phyloP scores from a whole-genome alignment of 768 basidiomycete species.

The Suillus hirtellus region DNA sequence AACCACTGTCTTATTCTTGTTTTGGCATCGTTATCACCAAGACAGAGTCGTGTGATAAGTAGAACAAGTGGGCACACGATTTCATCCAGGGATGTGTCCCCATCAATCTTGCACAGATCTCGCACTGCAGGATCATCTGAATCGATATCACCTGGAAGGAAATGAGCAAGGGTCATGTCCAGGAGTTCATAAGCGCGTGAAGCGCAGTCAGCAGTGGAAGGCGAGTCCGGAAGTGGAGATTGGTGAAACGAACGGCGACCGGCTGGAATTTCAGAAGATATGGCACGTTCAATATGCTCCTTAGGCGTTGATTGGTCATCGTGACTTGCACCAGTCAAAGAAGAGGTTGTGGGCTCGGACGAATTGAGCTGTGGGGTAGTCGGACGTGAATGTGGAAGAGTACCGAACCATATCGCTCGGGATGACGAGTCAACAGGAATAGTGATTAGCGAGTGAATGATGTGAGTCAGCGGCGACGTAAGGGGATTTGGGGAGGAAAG shows the following conservation, averaged over 20 bases:
- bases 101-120: constrained; percentile 48
- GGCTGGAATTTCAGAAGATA: constrained; percentile 28
- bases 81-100: constrained; percentile 71
- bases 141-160: constrained; percentile 65
- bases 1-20: constrained; percentile 63
- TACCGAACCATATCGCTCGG: constrained; percentile 62
- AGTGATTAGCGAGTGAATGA: constrained; percentile 78
- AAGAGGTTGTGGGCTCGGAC: constrained; percentile 22
- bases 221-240: constrained; percentile 39
- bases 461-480: constrained; percentile 72
- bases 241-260: constrained; percentile 41
- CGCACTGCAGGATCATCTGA: constrained; percentile 66
- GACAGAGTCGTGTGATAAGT: constrained; percentile 70
- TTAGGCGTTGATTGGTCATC: constrained; percentile 15
- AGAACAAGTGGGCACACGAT: constrained; percentile 73
- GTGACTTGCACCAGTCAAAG: not conserved
- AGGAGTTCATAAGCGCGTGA: constrained; percentile 69
- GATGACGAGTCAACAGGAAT: constrained; percentile 67
- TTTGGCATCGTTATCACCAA: constrained; percentile 60
- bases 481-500: constrained; percentile 64
- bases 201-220: constrained; percentile 47
- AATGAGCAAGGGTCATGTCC: constrained; percentile 56
- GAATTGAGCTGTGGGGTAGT: constrained; percentile 36
- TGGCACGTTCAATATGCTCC: constrained; percentile 29
- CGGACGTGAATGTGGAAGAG: constrained; percentile 35